phyloP scores from a whole-genome alignment of 371 early-diverging fungal species.

The Catenaria anguillulae region DNA sequence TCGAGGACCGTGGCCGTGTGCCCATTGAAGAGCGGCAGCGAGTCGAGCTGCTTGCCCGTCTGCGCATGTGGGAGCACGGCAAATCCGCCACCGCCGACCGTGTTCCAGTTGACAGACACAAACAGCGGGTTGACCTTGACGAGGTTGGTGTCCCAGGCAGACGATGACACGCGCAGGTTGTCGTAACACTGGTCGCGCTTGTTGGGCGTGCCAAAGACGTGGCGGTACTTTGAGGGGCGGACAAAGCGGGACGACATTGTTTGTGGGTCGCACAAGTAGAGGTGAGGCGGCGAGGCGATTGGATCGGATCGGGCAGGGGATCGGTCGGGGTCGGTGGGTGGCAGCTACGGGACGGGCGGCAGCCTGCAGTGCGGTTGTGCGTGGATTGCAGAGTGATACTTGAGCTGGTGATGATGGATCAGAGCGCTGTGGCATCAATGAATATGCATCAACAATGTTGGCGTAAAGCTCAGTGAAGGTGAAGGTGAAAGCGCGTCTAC shows the following conservation, averaged over 20 bases:
- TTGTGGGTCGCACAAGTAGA: too few relatives aligned
- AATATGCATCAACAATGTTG: too few relatives aligned
- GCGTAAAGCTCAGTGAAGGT: too few relatives aligned
- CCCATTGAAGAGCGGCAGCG: slow-evolving; percentile 74
- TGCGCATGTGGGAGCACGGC: slow-evolving; percentile 58
- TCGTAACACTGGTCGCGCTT: slow-evolving; percentile 89
- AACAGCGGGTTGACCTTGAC: slow-evolving; percentile 87
- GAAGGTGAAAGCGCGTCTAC: too few relatives aligned
- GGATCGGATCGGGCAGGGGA: too few relatives aligned
- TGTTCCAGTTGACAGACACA: slow-evolving; percentile 87
- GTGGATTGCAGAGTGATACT: too few relatives aligned
- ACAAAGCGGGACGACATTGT: slow-evolving; percentile 19
- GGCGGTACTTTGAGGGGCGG: slow-evolving; percentile 67
- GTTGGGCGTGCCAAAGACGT: slow-evolving; percentile 81
- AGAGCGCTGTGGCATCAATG: too few relatives aligned
- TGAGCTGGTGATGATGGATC: too few relatives aligned
- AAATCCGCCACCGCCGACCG: slow-evolving; percentile 94
- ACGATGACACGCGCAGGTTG: slow-evolving; percentile 75
- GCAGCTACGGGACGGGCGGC: too few relatives aligned
- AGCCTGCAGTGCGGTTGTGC: too few relatives aligned
- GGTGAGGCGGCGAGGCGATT: too few relatives aligned
- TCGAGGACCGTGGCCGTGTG: slow-evolving; percentile 90
- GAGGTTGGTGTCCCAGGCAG: slow-evolving; percentile 94
- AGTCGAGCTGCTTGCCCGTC: slow-evolving; percentile 60
- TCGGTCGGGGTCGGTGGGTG: too few relatives aligned